Evolutionary conservation across 1,139 yeast species (phyloP).

Genomic region (Yamadazyma songkhlaensis): DNA sequence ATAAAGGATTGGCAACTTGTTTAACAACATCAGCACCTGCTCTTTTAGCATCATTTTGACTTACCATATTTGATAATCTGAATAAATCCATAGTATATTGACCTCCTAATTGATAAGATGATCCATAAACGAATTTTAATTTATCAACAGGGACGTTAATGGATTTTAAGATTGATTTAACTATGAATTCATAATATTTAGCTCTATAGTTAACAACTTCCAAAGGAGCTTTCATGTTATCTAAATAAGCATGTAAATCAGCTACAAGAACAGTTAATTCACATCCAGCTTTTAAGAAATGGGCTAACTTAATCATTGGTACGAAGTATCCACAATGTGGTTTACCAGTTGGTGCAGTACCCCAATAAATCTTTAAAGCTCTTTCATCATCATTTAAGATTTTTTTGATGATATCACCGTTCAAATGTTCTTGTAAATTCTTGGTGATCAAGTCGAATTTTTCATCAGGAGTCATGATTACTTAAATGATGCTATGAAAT

Average conservation of each 20-base stretch:
- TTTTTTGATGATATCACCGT: slow-evolving; percentile 83
- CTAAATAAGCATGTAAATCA: slow-evolving; percentile 96
- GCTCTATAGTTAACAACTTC: slow-evolving; percentile 90
- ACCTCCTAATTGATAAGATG: slow-evolving; percentile 76
- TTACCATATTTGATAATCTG: slow-evolving; percentile 74
- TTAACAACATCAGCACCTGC: slow-evolving; percentile 99
- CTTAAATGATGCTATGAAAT: no score
- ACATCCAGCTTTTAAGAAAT: slow-evolving; percentile 93
- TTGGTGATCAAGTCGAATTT: slow-evolving; percentile 78
- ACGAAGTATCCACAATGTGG: slow-evolving; percentile 99
- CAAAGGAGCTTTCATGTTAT: slow-evolving; percentile 97
- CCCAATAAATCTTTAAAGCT: slow-evolving; percentile 92
- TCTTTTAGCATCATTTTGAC: slow-evolving; percentile 95
- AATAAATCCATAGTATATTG: slow-evolving; percentile 88
- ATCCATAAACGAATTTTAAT: slow-evolving; percentile 80
- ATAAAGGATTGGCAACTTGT: slow-evolving; percentile 90
- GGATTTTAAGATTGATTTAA: slow-evolving; percentile 80
- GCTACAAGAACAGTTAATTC: slow-evolving; percentile 91
- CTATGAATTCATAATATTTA: slow-evolving; percentile 77
- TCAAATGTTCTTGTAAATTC: slow-evolving; percentile 87
- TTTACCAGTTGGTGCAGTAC: slow-evolving; percentile 77
- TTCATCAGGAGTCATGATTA: slow-evolving; percentile 43
- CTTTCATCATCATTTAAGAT: slow-evolving; percentile 78
- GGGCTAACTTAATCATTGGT: slow-evolving; percentile 95
- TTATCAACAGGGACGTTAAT: slow-evolving; percentile 91